Conservation (phyloP, 495 filamentous ascomycete species). For the Aspergillus incahuasiensis region DNA sequence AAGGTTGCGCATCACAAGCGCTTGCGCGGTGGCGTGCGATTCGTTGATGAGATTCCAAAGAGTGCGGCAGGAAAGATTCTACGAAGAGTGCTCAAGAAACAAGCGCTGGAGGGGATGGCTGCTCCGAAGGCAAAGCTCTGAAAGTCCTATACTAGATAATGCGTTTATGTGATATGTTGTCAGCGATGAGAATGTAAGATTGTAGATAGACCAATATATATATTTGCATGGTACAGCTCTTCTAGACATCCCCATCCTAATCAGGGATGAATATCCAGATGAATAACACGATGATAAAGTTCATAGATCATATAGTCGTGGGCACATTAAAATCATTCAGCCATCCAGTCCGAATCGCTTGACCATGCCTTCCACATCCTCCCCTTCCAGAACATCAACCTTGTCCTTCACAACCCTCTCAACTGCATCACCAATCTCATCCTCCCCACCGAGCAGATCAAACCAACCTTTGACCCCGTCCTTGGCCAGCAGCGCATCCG, state of each 20-base stretch:
- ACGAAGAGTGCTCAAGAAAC: conserved; percentile 59
- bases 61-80: conserved; percentile 85
- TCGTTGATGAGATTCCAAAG: conserved; percentile 81
- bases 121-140: conserved; percentile 42
- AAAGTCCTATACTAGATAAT: neutral
- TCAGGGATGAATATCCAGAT: too few relatives aligned
- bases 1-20: conserved; percentile 70
- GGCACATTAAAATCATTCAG: neutral
- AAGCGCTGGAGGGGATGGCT: conserved; percentile 43
- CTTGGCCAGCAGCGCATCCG: conserved; percentile 58
- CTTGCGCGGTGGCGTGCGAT: conserved; percentile 76
- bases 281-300: too few relatives aligned
- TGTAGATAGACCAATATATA: neutral
- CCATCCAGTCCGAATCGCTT: conserved; percentile 32
- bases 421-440: conserved; percentile 57
- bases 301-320: too few relatives aligned
- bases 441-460: conserved; percentile 58
- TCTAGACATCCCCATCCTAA: too few relatives aligned
- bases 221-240: neutral
- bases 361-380: conserved; percentile 52
- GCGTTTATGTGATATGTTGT: neutral
- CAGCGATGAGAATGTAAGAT: neutral
- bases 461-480: conserved; percentile 57
- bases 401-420: conserved; percentile 57
- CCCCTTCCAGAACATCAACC: conserved; percentile 62